phyloP scores from a whole-genome alignment of 495 filamentous ascomycete species.

The Neurospora discreta region DNA sequence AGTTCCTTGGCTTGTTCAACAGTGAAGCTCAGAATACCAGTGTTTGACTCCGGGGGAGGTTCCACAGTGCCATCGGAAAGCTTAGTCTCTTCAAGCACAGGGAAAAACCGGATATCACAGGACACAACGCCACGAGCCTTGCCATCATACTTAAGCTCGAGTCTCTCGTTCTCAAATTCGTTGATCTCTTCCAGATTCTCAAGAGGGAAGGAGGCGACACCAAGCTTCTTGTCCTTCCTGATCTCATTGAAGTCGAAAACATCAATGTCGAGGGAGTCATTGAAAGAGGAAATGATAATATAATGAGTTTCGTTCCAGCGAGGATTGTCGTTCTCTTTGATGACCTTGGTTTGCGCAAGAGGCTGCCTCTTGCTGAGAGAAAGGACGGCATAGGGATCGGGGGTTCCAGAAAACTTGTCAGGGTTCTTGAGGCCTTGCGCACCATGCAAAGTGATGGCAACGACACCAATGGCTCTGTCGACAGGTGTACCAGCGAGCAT shows the following conservation, averaged over 20 bases:
- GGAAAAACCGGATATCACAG: constrained; percentile 88
- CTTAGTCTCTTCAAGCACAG: constrained; percentile 63
- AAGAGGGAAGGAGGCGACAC: constrained; percentile 69
- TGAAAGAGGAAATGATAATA: constrained; percentile 81
- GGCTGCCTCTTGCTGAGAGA: constrained; percentile 71
- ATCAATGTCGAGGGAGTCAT: constrained; percentile 71
- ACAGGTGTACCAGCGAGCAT: constrained; percentile 93
- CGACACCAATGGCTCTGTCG: constrained; percentile 89
- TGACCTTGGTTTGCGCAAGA: constrained; percentile 78
- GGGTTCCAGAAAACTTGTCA: constrained; percentile 85
- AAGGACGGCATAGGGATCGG: constrained; percentile 85
- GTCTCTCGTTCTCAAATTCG: constrained; percentile 70
- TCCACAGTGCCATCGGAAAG: constrained; percentile 65
- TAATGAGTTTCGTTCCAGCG: constrained; percentile 96
- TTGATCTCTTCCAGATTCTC: constrained; percentile 65
- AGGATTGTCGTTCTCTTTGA: constrained; percentile 75
- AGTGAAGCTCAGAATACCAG: constrained; percentile 84
- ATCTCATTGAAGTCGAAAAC: constrained; percentile 91
- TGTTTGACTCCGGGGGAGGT: constrained; percentile 77
- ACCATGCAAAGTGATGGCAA: constrained; percentile 83
- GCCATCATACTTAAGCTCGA: constrained; percentile 78
- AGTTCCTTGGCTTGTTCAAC: constrained; percentile 94
- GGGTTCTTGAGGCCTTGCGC: constrained; percentile 88
- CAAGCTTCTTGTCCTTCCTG: constrained; percentile 93
- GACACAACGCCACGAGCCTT: constrained; percentile 70